Evolutionary conservation across 768 basidiomycete species (phyloP), one percentile per base, ranked within the genome.

Genomic region (Lactifluus hygrophoroides): DNA sequence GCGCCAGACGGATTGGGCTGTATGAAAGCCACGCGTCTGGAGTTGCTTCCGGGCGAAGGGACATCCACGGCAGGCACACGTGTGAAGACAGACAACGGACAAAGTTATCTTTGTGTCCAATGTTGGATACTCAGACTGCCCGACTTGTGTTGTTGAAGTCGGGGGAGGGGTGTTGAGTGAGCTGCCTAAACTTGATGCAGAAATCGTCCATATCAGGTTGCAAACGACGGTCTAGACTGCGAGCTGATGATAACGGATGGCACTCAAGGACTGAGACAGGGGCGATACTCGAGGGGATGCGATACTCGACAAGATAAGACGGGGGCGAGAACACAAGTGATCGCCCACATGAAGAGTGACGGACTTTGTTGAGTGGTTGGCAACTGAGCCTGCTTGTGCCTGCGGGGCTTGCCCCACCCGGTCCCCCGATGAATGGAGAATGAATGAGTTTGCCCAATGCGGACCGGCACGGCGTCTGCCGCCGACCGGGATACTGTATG

Each of bases 11-110:
- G 44, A 45, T 32, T 34, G 34, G 54, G 42, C 54, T 5, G 54
- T 44, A 60, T 38, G 54, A 45, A n/a, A 13, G 35, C 54, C 59
- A 60, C 59, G 54, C 59, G 54, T 44, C 30, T 19, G 30, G 14
- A 28, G 42, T 40, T 6, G 37, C 14, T 23, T 19, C 40, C n/a
- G 17, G 17, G 17, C 3, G 21, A 43, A 43, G 23, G 43, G 34
- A 34, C 25, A 30, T 1, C 7, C 53, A 44, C 35, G 42, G 34
- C 42, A 23, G 23, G 28, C 35, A n/a, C 51, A 52, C 51, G 30
- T 50, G 58, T 16, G 30, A 50, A 16, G 34, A 32, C 43, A 17
- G n/a, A n/a, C n/a, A 43, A 42, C 25, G 43, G 55, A 38, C n/a
- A 30, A 1, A 3, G 19, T 27, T 17, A 19, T 54, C 17, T 25